A percentile compares a stretch with the other conserved stretches of the same genome.
Conservation (phyloP, 106 monocot species). For the Agapanthus africanus region DNA sequence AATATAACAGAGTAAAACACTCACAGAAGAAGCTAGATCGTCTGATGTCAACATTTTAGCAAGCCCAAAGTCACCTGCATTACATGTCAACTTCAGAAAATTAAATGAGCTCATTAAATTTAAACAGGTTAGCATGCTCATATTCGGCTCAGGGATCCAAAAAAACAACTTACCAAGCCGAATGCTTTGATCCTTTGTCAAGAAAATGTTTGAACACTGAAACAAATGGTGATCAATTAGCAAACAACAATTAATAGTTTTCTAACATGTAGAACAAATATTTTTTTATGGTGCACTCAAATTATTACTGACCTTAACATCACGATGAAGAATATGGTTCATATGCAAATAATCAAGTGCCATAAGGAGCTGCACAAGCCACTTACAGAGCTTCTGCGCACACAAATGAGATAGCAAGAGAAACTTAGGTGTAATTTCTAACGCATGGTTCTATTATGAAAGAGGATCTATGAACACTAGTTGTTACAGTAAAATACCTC, state of each 20-base stretch:
- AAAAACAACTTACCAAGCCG: constrained; percentile 60
- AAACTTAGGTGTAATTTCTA: neutral
- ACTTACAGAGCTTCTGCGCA: constrained; percentile 85
- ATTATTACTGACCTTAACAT: constrained; percentile 76
- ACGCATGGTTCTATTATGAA: too few relatives aligned
- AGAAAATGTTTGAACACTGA: constrained; percentile 97
- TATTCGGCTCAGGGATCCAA: neutral
- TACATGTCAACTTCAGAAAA: neutral
- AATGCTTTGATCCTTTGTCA: constrained; percentile 71
- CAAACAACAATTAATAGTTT: constrained; percentile 1
- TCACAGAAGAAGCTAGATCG: constrained; percentile 91
- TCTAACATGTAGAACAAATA: neutral
- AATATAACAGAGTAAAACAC: constrained; percentile 12
- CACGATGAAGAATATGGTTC: constrained; percentile 97
- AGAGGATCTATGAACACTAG: too few relatives aligned
- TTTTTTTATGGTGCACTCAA: neutral
- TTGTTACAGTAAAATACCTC: constrained; percentile 43
- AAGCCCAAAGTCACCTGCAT: constrained; percentile 93
- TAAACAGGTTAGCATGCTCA: neutral
- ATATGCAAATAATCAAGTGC: constrained; percentile 93
- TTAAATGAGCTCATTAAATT: neutral
- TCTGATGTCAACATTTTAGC: constrained; percentile 94
- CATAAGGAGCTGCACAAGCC: constrained; percentile 97
- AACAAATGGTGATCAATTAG: neutral
- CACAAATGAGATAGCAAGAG: constrained; percentile 1